A percentile compares a stretch with the other conserved stretches of the same genome.
phyloP scores from a whole-genome alignment of 2,329 filamentous ascomycete genomes.

The Talaromyces islandicus region DNA sequence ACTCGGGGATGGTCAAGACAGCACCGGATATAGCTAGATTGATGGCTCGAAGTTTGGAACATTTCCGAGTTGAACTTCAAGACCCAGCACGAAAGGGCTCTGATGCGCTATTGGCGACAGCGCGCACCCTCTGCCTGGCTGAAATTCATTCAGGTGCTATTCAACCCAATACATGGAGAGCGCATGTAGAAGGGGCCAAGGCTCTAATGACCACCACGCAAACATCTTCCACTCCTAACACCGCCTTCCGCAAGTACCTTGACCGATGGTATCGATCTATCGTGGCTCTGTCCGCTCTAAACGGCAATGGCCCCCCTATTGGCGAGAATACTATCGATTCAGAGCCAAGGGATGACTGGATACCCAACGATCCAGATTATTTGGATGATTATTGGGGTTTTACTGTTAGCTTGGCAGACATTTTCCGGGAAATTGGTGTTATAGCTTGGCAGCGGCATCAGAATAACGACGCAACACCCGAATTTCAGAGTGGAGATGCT shows the following conservation, averaged over 20 bases:
- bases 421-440: constrained; percentile 35
- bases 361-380: constrained; percentile 24
- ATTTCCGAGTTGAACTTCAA: constrained; percentile 36
- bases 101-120: constrained; percentile 35
- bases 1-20: constrained; percentile 30
- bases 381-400: constrained; percentile 40
- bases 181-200: constrained; percentile 37
- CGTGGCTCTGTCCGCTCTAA: constrained; percentile 36
- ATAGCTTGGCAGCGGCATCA: constrained; percentile 27
- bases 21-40: constrained; percentile 32
- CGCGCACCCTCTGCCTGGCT: constrained; percentile 37
- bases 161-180: constrained; percentile 36
- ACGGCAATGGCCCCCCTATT: constrained; percentile 32
- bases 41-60: constrained; percentile 36
- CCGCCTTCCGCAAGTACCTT: constrained; percentile 31
- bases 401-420: constrained; percentile 31
- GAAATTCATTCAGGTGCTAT: constrained; percentile 39
- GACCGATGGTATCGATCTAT: constrained; percentile 38
- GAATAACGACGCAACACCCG: constrained; percentile 9
- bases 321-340: constrained; percentile 18
- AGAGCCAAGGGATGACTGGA: constrained; percentile 11
- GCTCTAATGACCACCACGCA: constrained; percentile 27
- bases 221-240: constrained; percentile 20
- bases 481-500: constrained; percentile 10
- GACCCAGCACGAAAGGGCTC: constrained; percentile 24